phyloP scores from a whole-genome alignment of 83 land plant species.

The Picea abies region DNA sequence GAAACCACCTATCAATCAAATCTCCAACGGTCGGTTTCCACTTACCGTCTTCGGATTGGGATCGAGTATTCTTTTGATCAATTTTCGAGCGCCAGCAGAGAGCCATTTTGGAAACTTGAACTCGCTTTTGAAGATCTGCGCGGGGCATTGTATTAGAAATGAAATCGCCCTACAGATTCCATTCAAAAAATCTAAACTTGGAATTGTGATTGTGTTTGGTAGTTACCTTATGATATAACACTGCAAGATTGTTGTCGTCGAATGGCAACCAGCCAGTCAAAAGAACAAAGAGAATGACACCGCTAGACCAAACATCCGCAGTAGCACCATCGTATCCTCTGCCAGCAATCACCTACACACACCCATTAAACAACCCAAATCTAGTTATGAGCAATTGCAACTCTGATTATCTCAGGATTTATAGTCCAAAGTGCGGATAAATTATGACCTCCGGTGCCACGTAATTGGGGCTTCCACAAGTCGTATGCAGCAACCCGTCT shows the following conservation, averaged over 20 bases:
- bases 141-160: too few relatives aligned
- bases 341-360: conserved; percentile 50
- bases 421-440: not conserved
- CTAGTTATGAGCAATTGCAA: not conserved
- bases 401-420: not conserved
- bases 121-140: conserved; percentile 68
- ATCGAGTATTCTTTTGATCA: conserved; percentile 66
- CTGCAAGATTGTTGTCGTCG: conserved; percentile 69
- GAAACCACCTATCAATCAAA: not conserved
- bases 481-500: conserved; percentile 75
- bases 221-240: conserved; percentile 72
- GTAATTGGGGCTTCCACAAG: conserved; percentile 84
- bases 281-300: conserved; percentile 68
- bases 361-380: not conserved
- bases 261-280: conserved; percentile 70
- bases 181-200: too few relatives aligned
- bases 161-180: too few relatives aligned
- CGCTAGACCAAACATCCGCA: conserved; percentile 79
- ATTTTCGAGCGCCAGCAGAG: conserved; percentile 57
- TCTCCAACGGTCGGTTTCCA: not conserved
- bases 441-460: conserved; percentile 66
- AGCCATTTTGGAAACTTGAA: conserved; percentile 62
- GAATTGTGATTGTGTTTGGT: too few relatives aligned
- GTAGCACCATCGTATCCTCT: conserved; percentile 73
- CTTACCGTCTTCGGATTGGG: conserved; percentile 62